phyloP scores from a whole-genome alignment of 2,329 filamentous ascomycete genomes.

The Pyricularia grisea region DNA sequence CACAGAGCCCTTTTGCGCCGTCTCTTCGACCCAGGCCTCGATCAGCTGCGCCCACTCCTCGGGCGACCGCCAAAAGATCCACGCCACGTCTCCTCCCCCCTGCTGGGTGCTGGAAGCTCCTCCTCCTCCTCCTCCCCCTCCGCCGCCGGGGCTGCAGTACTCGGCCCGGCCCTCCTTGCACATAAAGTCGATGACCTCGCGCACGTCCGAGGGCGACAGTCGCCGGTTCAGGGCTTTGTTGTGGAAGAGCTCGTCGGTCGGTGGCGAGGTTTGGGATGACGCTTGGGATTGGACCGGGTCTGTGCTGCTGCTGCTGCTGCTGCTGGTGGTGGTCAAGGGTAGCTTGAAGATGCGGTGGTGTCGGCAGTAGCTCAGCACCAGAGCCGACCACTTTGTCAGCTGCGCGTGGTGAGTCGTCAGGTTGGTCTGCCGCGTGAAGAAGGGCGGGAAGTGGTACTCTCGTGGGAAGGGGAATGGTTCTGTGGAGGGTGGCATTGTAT shows the following conservation, averaged over 20 bases:
- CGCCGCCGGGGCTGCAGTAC: conserved; percentile 40
- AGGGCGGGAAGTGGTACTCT: conserved; percentile 70
- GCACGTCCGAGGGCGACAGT: conserved; percentile 39
- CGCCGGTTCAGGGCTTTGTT: conserved; percentile 45
- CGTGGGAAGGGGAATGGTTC: conserved; percentile 45
- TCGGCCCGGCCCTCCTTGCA: conserved; percentile 53
- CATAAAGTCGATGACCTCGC: conserved; percentile 52
- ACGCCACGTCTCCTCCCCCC: conserved; percentile 42
- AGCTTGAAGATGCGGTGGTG: conserved; percentile 71
- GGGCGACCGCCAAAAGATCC: conserved; percentile 76
- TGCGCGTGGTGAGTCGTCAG: conserved; percentile 64
- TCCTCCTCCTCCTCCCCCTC: too few relatives aligned
- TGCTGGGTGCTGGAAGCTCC: too few relatives aligned
- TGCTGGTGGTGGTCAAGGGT: conserved; percentile 37
- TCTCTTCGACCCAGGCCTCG: conserved; percentile 75
- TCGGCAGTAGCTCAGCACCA: conserved; percentile 77
- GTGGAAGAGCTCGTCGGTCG: conserved; percentile 39
- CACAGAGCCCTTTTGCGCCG: conserved; percentile 80
- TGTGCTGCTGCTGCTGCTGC: conserved; percentile 29
- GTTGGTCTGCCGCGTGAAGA: conserved; percentile 77
- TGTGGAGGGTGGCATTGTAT: conserved; percentile 4
- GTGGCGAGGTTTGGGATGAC: neutral
- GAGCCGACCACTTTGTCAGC: conserved; percentile 73
- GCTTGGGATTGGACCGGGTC: conserved; percentile 15
- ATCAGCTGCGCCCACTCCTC: conserved; percentile 84